Base-by-base conservation (phyloP, 2,329 filamentous ascomycete genomes). In the Pseudogymnoascus sp. region DNA sequence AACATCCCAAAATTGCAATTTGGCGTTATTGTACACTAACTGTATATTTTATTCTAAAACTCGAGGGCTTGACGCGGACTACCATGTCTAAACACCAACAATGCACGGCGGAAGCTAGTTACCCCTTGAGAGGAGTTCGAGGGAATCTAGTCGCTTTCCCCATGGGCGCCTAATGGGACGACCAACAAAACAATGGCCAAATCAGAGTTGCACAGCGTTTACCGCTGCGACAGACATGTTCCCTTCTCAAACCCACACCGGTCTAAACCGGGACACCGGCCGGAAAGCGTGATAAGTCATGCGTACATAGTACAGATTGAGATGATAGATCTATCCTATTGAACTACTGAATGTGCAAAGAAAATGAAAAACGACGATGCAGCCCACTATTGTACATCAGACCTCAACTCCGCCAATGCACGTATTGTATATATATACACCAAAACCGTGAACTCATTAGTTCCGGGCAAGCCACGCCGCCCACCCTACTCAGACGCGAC, bases 351-450 rank as follows among this genome's bases (percentile, higher is more conserved):
- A 33, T 8, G 9, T 3, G 47, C 47, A 53, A 53, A 53, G 28
- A 53, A 30, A 33, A 35, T 33, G 9, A 53, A 53, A 53, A 53
- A 33, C 25, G 28, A 53, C 47, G 47, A 53, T 33, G 47, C 47
- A 53, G 47, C 47, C 47, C 47, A 53, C 28, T 53, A 33, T 53
- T 53, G 47, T 53, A 53, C 47, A 53, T 53, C 47, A 53, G 47
- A 53, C 47, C 47, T 53, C 47, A 53, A 53, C 47, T 53, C 47
- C 47, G 28, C 47, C 28, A 53, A 53, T 53, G 47, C 47, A 33
- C 47, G 28, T 53, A 33, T 30, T 53, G 47, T 53, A 53, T 53
- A 53, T 53, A 20, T 53, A 35, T 53, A 53, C 47, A 33, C 47
- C 47, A 53, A 14, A 53, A 53, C 47, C 47, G 47, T 53, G 47